phyloP scores from a whole-genome alignment of 108 stramenopile genomes.

The Aurantiochytrium sp. region DNA sequence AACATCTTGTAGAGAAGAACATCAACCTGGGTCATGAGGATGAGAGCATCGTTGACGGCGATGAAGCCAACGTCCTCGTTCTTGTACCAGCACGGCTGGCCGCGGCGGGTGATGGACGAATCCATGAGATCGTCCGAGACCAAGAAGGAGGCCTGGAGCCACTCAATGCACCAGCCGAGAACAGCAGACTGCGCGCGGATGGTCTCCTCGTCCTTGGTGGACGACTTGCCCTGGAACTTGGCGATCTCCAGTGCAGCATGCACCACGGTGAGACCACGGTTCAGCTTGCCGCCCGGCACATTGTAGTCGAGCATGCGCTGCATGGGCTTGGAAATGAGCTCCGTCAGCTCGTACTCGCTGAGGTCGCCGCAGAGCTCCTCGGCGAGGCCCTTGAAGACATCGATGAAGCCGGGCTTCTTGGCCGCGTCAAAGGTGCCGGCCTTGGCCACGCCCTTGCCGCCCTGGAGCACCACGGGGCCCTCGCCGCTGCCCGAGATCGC shows the following conservation, averaged over 20 bases:
- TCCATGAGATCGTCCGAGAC: conserved; percentile 99
- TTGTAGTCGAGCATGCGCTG: conserved; percentile 76
- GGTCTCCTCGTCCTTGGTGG: conserved; percentile 37
- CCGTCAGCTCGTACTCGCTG: conserved; percentile 58
- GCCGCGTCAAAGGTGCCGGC: neutral
- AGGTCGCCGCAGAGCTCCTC: neutral
- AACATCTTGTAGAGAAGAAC: conserved; percentile 72
- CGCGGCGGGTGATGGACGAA: conserved; percentile 84
- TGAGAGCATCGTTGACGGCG: conserved; percentile 89
- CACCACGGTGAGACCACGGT: conserved; percentile 74
- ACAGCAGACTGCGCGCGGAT: conserved; percentile 45
- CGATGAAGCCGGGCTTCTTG: neutral
- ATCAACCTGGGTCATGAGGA: conserved; percentile 83
- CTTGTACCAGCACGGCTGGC: conserved; percentile 93
- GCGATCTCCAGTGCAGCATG: conserved; percentile 36
- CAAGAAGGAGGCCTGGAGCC: conserved; percentile 92
- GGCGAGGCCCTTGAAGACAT: conserved; percentile 51
- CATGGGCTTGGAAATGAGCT: conserved; percentile 53
- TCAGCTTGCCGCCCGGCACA: conserved; percentile 87
- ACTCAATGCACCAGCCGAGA: conserved; percentile 92
- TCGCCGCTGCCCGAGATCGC: neutral
- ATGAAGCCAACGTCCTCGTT: conserved; percentile 62
- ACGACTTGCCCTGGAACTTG: conserved; percentile 36
- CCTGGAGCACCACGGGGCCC: neutral
- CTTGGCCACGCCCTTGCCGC: neutral